Conservation (phyloP, 805 yeast genomes). For the Lipomyces kockii region DNA sequence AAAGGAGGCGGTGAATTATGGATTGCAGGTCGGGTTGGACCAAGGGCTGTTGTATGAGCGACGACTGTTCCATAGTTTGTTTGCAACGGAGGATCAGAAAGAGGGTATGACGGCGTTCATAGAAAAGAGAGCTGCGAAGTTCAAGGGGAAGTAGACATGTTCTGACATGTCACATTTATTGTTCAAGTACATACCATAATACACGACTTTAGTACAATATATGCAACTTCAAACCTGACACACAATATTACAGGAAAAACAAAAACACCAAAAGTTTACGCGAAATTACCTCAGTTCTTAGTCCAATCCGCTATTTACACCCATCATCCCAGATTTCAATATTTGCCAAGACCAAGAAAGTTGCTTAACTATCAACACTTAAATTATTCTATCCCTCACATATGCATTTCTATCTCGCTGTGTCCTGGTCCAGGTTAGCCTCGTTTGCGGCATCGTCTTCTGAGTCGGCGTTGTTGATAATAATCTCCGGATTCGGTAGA, state of each 20-base stretch:
- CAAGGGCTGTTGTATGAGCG: conserved; percentile 53
- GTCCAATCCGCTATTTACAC: conserved; percentile 3
- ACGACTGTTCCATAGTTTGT: conserved; percentile 52
- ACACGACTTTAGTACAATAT: neutral
- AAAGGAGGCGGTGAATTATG: conserved; percentile 52
- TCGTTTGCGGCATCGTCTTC: conserved; percentile 1
- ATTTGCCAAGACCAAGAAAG: neutral
- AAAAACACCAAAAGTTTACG: neutral
- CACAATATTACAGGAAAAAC: neutral
- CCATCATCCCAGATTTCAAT: neutral
- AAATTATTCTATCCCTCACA: neutral
- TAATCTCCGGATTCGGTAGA: conserved; percentile 19
- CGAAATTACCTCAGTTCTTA: neutral
- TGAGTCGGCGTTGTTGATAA: conserved; percentile 20
- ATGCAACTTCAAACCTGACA: neutral
- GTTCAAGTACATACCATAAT: neutral
- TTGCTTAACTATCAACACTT: neutral
- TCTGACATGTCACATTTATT: neutral
- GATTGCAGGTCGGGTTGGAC: conserved; percentile 48
- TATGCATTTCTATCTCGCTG: conserved; percentile 1
- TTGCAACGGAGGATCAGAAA: conserved; percentile 53
- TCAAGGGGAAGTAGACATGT: conserved; percentile 27
- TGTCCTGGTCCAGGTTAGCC: neutral
- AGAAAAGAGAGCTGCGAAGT: conserved; percentile 42
- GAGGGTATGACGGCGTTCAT: conserved; percentile 59